Evolutionary conservation across 2,329 filamentous ascomycete genomes (phyloP), one percentile per base, ranked within the genome.

Genomic region (Sporothrix humicola): DNA sequence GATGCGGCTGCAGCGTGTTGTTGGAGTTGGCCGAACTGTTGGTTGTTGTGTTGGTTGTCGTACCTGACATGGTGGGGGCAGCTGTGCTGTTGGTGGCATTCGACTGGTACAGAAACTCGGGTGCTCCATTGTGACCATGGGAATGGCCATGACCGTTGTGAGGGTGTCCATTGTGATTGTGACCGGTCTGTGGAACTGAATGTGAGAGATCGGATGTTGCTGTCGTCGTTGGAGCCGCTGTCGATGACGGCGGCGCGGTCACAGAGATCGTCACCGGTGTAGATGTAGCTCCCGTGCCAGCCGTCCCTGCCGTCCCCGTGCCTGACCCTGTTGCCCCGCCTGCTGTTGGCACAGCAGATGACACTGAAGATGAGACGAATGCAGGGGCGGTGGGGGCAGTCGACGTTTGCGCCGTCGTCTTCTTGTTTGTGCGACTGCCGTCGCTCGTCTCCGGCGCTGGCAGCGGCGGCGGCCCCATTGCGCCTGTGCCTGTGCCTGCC

Each of bases 381-480:
- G 46, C 65, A 50, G 65, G 46, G 48, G 23, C 46, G 6, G 61
- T 6, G n/a, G 42, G 3, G 0, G 61, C 9, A 10, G 59, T n/a
- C 8, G n/a, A 3, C 5, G 58, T 44, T 15, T 5, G 10, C 3
- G 58, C 31, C 7, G 58, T 48, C 2, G 13, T 10, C 15, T 52
- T 68, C 8, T 68, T n/a, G n/a, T n/a, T n/a, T n/a, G n/a, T n/a
- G n/a, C n/a, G n/a, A n/a, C n/a, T n/a, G n/a, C n/a, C n/a, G n/a
- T n/a, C n/a, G n/a, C n/a, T n/a, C n/a, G n/a, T n/a, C n/a, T n/a
- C n/a, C n/a, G n/a, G n/a, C n/a, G n/a, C 65, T 9, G 65, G 65
- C 8, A 68, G 23, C 1, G 65, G 63, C n/a, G 66, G 66, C 9
- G 66, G 66, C 0, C 66, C 66, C 46, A 69, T 69, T 8, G 69